Evolutionary conservation across 2,329 filamentous ascomycete genomes (phyloP), one percentile per base, ranked within the genome.

Genomic region (Beauveria varroae): DNA sequence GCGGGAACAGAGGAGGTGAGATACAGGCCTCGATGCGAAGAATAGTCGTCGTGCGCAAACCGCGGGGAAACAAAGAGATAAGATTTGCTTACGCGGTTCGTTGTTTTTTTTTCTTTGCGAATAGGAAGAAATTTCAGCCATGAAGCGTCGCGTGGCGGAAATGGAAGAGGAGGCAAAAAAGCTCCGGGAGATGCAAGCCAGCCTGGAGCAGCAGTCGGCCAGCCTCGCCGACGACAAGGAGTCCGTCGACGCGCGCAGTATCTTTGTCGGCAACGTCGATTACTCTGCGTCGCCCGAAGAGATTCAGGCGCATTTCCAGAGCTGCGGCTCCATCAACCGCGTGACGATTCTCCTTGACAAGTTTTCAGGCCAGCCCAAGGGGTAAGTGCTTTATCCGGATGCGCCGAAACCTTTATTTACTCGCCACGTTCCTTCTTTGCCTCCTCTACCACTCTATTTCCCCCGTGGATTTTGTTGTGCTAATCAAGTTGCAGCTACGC

Each of bases 341-440:
- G 95, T 99, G 63, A 99, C 95, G 1, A 99, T 99, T 67, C 80
- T 99, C 68, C 79, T 99, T 68, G 95, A 99, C 79, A 99, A 99
- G 80, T 98, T 97, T 72, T 96, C 93, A 12, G 95, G 95, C 65
- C 93, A 98, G 80, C 95, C 95, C n/a, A 99, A 99, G 81, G 95
- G 95, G 93, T 96, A 80, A 76, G 88, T 70, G 40, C 52, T 55
- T 40, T 9, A 18, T 20, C n/a, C 2, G 40, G 12, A 22, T 22
- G 22, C 28, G 55, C 58, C 41, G 41, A 43, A 18, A 18, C 41
- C 41, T 8, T 7, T 30, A n/a, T 6, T 14, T 26, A 34, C 24
- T 30, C 6, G 16, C 24, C 24, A 8, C 50, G 18, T 18, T 58
- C 30, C 41, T 24, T 41, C 6, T 20, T 26, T 16, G 34, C 12